Percentiles rank a stretch among this genome's conserved stretches.
These are phyloP conservation scores for Leccinum ochraceum DNA, from an alignment of 768 basidiomycete species.

Conservation along the genomic window DNA sequence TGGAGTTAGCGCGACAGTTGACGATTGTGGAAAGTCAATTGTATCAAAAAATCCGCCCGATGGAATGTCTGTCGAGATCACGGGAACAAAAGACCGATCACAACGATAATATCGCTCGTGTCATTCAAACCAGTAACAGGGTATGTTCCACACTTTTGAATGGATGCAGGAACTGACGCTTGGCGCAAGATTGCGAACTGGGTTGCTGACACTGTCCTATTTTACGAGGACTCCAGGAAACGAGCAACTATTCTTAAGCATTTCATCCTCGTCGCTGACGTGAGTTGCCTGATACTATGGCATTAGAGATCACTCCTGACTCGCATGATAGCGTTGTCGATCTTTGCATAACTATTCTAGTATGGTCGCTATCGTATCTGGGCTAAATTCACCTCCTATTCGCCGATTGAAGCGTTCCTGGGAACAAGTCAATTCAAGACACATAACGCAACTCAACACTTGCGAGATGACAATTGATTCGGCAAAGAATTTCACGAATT, in stretches of 20 bases:
- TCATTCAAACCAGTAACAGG: slow-evolving; percentile 87
- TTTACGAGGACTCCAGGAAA: slow-evolving; percentile 78
- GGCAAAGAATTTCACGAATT: slow-evolving; percentile 92
- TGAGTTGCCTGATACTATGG: slow-evolving; percentile 40
- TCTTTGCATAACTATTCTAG: slow-evolving; percentile 90
- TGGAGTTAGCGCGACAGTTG: slow-evolving; percentile 90
- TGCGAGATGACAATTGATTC: slow-evolving; percentile 92
- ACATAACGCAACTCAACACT: slow-evolving; percentile 68
- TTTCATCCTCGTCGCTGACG: slow-evolving; percentile 89
- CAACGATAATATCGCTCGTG: slow-evolving; percentile 80
- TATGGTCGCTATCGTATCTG: slow-evolving; percentile 96
- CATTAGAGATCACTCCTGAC: neutral
- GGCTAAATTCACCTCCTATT: slow-evolving; percentile 91
- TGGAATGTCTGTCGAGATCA: slow-evolving; percentile 87
- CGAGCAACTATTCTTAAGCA: slow-evolving; percentile 85
- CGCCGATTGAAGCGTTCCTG: slow-evolving; percentile 91
- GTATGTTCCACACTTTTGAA: slow-evolving; percentile 41
- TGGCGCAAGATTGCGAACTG: slow-evolving; percentile 81
- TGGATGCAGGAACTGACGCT: slow-evolving; percentile 3
- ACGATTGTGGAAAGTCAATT: slow-evolving; percentile 88
- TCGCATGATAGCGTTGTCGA: slow-evolving; percentile 74
- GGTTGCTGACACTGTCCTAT: slow-evolving; percentile 86
- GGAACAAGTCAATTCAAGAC: slow-evolving; percentile 81
- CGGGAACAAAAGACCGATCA: slow-evolving; percentile 73
- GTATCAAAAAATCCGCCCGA: slow-evolving; percentile 85